These are phyloP conservation scores for Tylopilus sp. DNA, from an alignment of 768 basidiomycete genomes.

Conservation along the genomic window DNA sequence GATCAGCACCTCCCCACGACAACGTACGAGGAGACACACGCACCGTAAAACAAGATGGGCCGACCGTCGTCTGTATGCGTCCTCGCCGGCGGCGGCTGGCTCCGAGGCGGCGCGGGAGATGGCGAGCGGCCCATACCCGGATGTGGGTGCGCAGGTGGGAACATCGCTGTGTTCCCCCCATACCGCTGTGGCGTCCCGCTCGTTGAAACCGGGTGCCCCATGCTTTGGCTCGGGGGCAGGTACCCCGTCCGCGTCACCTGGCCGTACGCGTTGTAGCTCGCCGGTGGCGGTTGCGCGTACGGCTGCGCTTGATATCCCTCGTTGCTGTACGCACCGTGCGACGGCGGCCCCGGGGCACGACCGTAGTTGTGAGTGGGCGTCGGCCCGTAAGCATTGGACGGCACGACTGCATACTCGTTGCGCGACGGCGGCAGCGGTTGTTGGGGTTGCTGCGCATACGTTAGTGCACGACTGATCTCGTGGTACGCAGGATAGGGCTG, in stretches of 20 bases:
- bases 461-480: constrained; percentile 27
- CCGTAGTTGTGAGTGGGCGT: constrained; percentile 12
- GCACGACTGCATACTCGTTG: constrained; percentile 16
- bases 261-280: constrained; percentile 9
- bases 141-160: constrained; percentile 45
- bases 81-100: no score
- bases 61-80: no score
- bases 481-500: constrained; percentile 15
- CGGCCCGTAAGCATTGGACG: constrained; percentile 12
- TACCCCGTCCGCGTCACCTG: constrained; percentile 2
- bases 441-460: constrained; percentile 33
- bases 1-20: no score
- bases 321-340: constrained; percentile 13
- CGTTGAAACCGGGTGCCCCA: constrained; percentile 27
- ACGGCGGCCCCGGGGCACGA: constrained; percentile 22
- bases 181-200: constrained; percentile 33
- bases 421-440: constrained; percentile 20
- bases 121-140: constrained; percentile 45
- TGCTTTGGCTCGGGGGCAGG: constrained; percentile 14
- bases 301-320: constrained; percentile 12
- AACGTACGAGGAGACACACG: no score
- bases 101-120: constrained; percentile 42
- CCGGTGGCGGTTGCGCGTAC: constrained; percentile 15
- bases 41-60: no score
- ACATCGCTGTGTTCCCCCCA: constrained; percentile 21